Base-by-base conservation (phyloP, 495 filamentous ascomycete genomes). In the Bathelium albidoporum region DNA sequence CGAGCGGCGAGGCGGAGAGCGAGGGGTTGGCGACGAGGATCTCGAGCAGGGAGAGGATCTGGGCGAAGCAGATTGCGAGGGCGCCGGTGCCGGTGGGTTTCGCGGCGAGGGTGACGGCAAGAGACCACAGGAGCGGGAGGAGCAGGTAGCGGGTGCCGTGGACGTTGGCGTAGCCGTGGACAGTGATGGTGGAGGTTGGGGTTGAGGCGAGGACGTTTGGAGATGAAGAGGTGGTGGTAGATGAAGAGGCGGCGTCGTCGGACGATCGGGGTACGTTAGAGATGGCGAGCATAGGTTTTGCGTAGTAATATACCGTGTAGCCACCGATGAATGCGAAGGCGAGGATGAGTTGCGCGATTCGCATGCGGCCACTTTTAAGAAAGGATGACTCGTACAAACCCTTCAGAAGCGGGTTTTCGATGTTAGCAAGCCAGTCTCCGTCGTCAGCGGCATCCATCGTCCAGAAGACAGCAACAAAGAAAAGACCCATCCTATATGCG, bases 61-160 rank as follows among this genome's bases (percentile, higher is more conserved):
- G 91, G 81, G 89, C 89, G 39, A 88, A 69, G 64, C 91, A 80
- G 49, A 97, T 77, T 22, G 81, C 89, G 49, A 97, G 82, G 24
- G 92, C 85, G 44, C 89, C 89, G 66, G 84, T 85, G 63, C 95
- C 94, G 90, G 97, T 95, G 36, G 94, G 94, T 70, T 97, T 97
- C 66, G 93, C 88, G 63, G 97, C 81, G 18, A 99, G 80, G 61
- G 88, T 82, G 61, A 91, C 81, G 16, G 83, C 86, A 24, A 89
- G 81, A 9, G 87, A 76, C 77, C 92, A 87, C 74, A 88, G 89
- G 69, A 87, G 74, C 2, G 91, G 83, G 0, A 99, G 81, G 44
- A 96, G 81, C 69, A 94, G 88, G 76, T 93, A 97, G 44, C 91
- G 88, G 0, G 91, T 88, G 58, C 95, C 94, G 74, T 97, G 86